Evolutionary conservation across 2,329 filamentous ascomycete species (phyloP), one percentile per base, ranked within the genome.

Genomic region (Bipolaris cookei): DNA sequence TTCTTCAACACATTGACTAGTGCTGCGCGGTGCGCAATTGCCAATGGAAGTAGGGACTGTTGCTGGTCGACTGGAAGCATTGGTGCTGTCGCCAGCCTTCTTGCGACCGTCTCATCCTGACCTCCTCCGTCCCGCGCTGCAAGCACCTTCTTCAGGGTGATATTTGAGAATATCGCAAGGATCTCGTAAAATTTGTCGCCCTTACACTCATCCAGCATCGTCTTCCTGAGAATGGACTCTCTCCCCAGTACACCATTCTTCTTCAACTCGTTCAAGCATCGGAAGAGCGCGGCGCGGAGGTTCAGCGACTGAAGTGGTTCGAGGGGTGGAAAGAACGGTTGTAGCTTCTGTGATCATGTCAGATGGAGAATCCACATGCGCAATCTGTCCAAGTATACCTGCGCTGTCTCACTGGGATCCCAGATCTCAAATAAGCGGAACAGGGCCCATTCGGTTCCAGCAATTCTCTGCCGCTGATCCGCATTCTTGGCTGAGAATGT

Each of bases 201-300:
- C 64, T 90, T 93, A 78, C 95, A 99, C 68, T 99, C 94, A 72
- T 99, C 95, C 49, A 99, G 81, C 91, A 97, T 97, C 0, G 92
- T 96, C 80, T 97, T 97, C 49, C 95, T 87, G 30, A 98, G 79
- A 0, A 96, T 85, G 0, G 86, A 85, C 70, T 97, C 92, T 47
- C 91, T 84, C 3, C 92, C 91, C 7, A 98, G 81, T 0, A 89
- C 81, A 28, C 92, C 93, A 78, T 87, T 91, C 79, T 96, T 96
- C 80, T 98, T 98, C 58, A 92, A 82, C 49, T 91, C 88, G 62
- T 94, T 90, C 51, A 99, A 85, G 64, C 84, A 87, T 75, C 92
- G 86, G 67, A 93, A 90, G 7, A 97, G 82, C 7, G 91, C 92
- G 30, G 91, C 88, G 48, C 95, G 91, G 6, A 99, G 84, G 73